These are phyloP conservation scores for Nigrospora osmanthi DNA, from an alignment of 2,329 filamentous ascomycete species.

Conservation along the genomic window DNA sequence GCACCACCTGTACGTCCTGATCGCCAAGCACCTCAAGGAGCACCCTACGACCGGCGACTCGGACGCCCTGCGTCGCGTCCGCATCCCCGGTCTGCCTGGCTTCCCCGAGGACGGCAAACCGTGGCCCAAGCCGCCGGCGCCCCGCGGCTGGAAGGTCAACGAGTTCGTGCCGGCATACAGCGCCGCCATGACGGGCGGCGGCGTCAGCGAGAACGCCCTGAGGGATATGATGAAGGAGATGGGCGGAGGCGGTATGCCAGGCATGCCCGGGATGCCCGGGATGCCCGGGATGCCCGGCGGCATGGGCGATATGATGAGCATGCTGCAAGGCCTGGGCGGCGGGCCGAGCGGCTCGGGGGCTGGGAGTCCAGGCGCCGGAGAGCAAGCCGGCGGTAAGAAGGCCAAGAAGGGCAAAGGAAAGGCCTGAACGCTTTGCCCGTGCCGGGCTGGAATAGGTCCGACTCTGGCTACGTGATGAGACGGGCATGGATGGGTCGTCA, in stretches of 20 bases:
- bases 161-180: slow-evolving; percentile 80
- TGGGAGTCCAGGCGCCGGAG: slow-evolving; percentile 10
- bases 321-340: slow-evolving; percentile 6
- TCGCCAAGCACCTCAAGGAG: slow-evolving; percentile 66
- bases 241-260: slow-evolving; percentile 33
- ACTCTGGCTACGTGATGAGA: neutral
- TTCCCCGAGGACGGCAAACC: slow-evolving; percentile 56
- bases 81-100: slow-evolving; percentile 64
- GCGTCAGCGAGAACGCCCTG: slow-evolving; percentile 88
- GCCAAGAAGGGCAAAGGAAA: slow-evolving; percentile 42
- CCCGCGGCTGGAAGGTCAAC: slow-evolving; percentile 86
- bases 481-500: neutral
- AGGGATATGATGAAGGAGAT: slow-evolving; percentile 98
- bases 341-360: slow-evolving; percentile 5
- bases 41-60: slow-evolving; percentile 69
- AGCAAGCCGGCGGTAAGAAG: slow-evolving; percentile 29
- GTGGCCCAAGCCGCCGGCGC: slow-evolving; percentile 66
- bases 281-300: slow-evolving; percentile 18
- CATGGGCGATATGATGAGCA: slow-evolving; percentile 9
- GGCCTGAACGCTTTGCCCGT: slow-evolving; percentile 11
- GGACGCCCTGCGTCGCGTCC: slow-evolving; percentile 59
- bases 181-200: slow-evolving; percentile 83
- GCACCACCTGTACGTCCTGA: slow-evolving; percentile 78
- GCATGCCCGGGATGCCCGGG: slow-evolving; percentile 16
- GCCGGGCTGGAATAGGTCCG: neutral